Evolutionary conservation across 768 basidiomycete species (phyloP), one percentile per base, ranked within the genome.

Genomic region (Lyophyllum shimeji): DNA sequence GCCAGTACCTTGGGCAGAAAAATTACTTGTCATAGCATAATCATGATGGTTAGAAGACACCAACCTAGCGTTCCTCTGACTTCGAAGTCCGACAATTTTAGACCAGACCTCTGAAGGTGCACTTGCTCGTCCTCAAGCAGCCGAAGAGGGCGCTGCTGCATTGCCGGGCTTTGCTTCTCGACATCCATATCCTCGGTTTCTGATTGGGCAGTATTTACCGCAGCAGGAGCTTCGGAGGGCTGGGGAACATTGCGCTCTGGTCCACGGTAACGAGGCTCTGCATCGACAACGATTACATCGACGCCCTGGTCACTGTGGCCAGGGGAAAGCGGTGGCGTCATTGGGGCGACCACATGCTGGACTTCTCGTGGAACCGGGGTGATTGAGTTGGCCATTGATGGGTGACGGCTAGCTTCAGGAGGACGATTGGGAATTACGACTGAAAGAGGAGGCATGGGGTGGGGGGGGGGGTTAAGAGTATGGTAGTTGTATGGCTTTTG

Each of bases 61-160:
- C 51, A 62, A 90, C 90, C 90, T 52, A 92, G 67, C 3, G 90
- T 86, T 12, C 90, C 89, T 63, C 85, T 82, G 51, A 92, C 86
- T 68, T 93, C 89, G 60, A 93, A 93, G 67, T 91, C 89, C 5
- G 85, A 85, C 50, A 93, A 69, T 57, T 78, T 84, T 55, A 91
- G 74, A 17, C 87, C 87, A 5, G 74, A 67, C 58, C 75, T 76
- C 59, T 82, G 76, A 2, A 90, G 72, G 63, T 86, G 88, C 37
- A 84, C 82, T 63, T 78, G 72, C 62, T 91, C 87, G 57, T 91
- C 85, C 63, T 90, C 87, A 11, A 92, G 74, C 42, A 84, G 73
- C 55, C 85, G 76, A 20, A 76, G 74, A 2, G 86, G 82, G n/a
- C 76, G 76, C 25, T 73, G 68, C 7, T 65, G 60, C 1, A 55